phyloP scores from a whole-genome alignment of 2,329 filamentous ascomycete genomes.

The Monilinia fructigena region DNA sequence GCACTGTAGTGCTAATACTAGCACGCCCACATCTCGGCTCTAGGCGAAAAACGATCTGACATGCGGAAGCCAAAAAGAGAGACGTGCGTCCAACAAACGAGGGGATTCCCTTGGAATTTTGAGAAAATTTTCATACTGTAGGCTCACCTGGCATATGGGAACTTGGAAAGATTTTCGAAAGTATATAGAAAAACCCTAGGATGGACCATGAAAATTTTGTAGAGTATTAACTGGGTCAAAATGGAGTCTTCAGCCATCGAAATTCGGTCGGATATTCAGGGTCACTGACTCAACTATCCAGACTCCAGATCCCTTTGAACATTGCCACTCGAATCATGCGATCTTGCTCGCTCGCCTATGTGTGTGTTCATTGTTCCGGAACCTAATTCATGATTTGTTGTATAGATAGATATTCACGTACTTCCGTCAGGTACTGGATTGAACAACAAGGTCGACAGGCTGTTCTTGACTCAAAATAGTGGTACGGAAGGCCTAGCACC shows the following conservation, averaged over 20 bases:
- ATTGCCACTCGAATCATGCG: constrained; percentile 18
- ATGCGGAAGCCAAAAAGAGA: constrained; percentile 29
- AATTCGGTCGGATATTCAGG: not conserved
- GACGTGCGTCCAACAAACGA: constrained; percentile 31
- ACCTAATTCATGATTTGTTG: constrained; percentile 14
- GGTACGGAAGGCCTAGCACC: constrained; percentile 12
- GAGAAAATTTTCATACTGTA: no score
- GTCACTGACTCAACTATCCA: not conserved
- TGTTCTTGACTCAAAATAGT: constrained; percentile 16
- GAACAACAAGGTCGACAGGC: constrained; percentile 1
- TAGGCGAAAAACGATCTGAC: constrained; percentile 25
- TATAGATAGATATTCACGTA: constrained; percentile 10
- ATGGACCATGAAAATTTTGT: constrained; percentile 9
- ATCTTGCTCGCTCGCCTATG: constrained; percentile 4
- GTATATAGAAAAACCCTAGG: constrained; percentile 4
- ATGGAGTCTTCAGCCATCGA: constrained; percentile 10
- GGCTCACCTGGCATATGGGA: not conserved
- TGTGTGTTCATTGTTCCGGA: not conserved
- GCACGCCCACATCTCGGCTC: constrained; percentile 20
- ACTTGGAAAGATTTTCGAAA: constrained; percentile 2
- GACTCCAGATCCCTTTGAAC: not conserved
- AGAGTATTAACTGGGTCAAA: constrained; percentile 6
- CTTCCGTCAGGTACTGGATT: constrained; percentile 1
- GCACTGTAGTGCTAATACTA: not conserved
- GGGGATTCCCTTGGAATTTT: constrained; percentile 12